Percentiles rank a stretch among this genome's conserved stretches.
phyloP scores from a whole-genome alignment of 306 rosid genomes.

The Vachellia collinsii region DNA sequence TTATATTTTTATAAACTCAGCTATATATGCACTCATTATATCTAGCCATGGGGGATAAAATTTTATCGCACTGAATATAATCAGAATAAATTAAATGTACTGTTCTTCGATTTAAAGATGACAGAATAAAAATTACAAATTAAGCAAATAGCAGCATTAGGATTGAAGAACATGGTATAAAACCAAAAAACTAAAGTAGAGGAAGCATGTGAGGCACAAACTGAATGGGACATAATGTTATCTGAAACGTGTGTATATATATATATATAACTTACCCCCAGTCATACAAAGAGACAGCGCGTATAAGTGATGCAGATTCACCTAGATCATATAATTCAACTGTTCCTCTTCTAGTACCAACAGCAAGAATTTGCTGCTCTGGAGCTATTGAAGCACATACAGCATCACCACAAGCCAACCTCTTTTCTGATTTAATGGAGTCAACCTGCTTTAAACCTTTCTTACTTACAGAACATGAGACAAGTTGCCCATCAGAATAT shows the following conservation, averaged over 20 bases:
- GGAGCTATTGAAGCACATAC: slow-evolving; percentile 82
- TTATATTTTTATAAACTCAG: slow-evolving; percentile 5
- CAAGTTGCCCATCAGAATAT: slow-evolving; percentile 82
- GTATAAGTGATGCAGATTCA: slow-evolving; percentile 71
- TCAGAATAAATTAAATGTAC: slow-evolving; percentile 18
- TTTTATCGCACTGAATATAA: slow-evolving; percentile 14
- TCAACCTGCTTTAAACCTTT: slow-evolving; percentile 87
- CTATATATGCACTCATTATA: slow-evolving; percentile 21
- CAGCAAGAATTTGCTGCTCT: slow-evolving; percentile 92
- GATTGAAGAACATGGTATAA: slow-evolving; percentile 23
- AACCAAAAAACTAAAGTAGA: slow-evolving; percentile 17
- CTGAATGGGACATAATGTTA: background rate
- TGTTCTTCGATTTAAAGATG: slow-evolving; percentile 14
- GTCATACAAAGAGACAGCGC: slow-evolving; percentile 80
- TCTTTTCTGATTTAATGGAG: slow-evolving; percentile 77
- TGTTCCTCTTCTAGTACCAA: slow-evolving; percentile 89
- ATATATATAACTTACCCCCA: slow-evolving; percentile 75
- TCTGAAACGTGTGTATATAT: no score
- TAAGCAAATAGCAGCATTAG: slow-evolving; percentile 15
- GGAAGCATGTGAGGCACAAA: background rate
- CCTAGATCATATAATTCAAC: slow-evolving; percentile 90
- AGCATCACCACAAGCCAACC: slow-evolving; percentile 77
- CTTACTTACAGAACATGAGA: slow-evolving; percentile 86
- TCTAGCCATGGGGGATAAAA: slow-evolving; percentile 3
- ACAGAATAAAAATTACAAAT: slow-evolving; percentile 19